Conservation (phyloP, 1,284 basidiomycete species). For the Mycena sp. region DNA sequence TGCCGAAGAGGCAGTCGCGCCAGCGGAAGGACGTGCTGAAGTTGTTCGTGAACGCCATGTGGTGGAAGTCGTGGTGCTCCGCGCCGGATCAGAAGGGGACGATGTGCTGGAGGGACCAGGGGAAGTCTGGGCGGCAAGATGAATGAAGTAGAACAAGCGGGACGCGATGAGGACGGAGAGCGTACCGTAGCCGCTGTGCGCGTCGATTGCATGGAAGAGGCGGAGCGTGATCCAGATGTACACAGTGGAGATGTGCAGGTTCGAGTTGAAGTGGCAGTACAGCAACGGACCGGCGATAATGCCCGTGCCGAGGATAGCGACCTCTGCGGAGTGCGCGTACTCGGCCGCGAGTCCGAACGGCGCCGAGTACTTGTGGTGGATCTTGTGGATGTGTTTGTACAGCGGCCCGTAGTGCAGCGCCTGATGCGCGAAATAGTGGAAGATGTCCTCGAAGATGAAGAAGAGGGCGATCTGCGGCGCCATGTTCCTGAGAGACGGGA, state of each 20-base stretch:
- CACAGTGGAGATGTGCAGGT: conserved; percentile 92
- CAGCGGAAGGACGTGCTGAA: conserved; percentile 95
- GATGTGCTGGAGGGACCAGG: conserved; percentile 96
- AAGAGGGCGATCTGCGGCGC: conserved; percentile 88
- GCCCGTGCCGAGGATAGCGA: conserved; percentile 89
- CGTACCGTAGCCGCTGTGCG: conserved; percentile 94
- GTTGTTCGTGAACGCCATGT: conserved; percentile 93
- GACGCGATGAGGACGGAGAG: conserved; percentile 21
- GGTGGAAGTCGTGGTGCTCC: conserved; percentile 98
- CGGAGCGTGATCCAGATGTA: conserved; percentile 95
- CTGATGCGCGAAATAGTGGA: conserved; percentile 92
- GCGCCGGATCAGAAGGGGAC: conserved; percentile 99
- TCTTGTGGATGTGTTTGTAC: conserved; percentile 98
- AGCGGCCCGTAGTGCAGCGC: conserved; percentile 90
- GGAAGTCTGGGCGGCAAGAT: conserved; percentile 73
- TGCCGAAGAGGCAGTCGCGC: conserved; percentile 90
- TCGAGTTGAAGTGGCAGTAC: conserved; percentile 77
- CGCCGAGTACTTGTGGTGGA: conserved; percentile 97
- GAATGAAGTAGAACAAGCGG: not conserved
- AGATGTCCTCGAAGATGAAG: conserved; percentile 97
- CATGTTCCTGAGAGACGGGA: conserved; percentile 80
- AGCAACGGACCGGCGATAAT: conserved; percentile 90
- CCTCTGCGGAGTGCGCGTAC: conserved; percentile 96
- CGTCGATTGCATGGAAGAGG: conserved; percentile 97
- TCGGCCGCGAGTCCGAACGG: conserved; percentile 98